phyloP scores from a whole-genome alignment of 2,329 filamentous ascomycete genomes.

The Diaporthe velutina region DNA sequence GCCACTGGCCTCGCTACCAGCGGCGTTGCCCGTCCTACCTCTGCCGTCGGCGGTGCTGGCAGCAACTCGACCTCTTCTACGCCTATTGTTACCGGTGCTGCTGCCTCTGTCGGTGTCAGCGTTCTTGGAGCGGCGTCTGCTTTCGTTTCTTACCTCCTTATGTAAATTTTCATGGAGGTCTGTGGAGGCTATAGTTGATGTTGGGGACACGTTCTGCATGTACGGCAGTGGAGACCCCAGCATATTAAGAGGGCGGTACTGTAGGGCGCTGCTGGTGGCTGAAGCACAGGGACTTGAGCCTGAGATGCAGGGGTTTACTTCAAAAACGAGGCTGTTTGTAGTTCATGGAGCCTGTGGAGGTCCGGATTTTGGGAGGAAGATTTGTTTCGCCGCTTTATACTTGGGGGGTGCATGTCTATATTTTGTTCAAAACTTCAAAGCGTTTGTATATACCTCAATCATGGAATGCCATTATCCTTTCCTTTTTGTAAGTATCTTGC shows the following conservation, averaged over 20 bases:
- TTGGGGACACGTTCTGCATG: neutral
- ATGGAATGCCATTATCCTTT: neutral
- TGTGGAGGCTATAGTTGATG: neutral
- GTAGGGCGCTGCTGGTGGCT: no score
- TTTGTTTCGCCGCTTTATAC: neutral
- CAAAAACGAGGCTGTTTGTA: no score
- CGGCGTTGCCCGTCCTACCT: neutral
- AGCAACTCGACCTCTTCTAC: slow-evolving; percentile 5
- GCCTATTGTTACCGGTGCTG: slow-evolving; percentile 5
- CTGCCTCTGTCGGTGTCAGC: slow-evolving; percentile 17
- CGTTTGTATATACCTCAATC: neutral
- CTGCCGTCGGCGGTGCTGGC: neutral
- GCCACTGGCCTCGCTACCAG: neutral
- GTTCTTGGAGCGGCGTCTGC: slow-evolving; percentile 10
- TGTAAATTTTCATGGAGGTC: neutral
- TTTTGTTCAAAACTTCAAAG: neutral
- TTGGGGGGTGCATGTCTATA: neutral
- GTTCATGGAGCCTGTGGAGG: neutral
- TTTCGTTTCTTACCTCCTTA: slow-evolving; percentile 25
- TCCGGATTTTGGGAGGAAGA: neutral
- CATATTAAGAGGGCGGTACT: neutral
- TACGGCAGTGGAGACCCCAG: neutral
- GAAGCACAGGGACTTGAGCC: no score
- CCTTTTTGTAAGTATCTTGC: neutral
- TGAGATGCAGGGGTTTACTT: no score